Evolutionary conservation across 176 grass and related monocot species (phyloP), one percentile per base, ranked within the genome.

Genomic region (Musa acuminata): DNA sequence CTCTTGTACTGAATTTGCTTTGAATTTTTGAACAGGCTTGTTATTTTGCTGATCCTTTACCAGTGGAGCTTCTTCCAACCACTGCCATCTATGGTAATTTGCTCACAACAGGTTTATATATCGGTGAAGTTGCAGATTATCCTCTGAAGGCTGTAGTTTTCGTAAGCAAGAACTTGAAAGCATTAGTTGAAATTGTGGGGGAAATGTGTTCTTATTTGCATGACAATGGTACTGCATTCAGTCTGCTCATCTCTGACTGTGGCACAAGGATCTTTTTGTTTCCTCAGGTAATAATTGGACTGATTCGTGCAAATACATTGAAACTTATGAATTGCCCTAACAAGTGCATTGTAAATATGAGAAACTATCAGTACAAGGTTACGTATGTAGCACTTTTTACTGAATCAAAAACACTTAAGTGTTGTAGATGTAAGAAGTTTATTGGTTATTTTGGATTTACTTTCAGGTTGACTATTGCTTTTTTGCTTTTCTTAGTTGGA

Each of bases 41-140:
- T 77, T 92, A 92, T 78, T 86, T 89, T 75, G 84, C 90, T 49
- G 86, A 69, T 60, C 79, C 76, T 80, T 82, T 92, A 77, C 86
- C 90, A 14, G 90, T 92, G 79, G 86, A 92, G 62, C 75, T 87
- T 84, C 55, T 84, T 21, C 79, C 81, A 8, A 86, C 81, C 13
- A 50, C 84, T 57, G 19, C 25, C 9, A 49, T 88, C 24, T 84
- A 86, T 71, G 69, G 78, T 54, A 71, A 72, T 66, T 72, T 71
- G 22, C 27, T 24, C 19, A 75, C 29, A 83, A 79, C 75, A 75
- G 76, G 70, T 12, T 58, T 86, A 48, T 26, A 3, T 55, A 78
- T 92, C 11, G 83, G 67, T 55, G 86, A 92, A 89, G 69, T 77
- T 74, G 69, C 85, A 72, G 84, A 84, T 10, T 92, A 92, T 72